Conservation (phyloP, 495 filamentous ascomycete genomes). For the Penicillium argentinense region DNA sequence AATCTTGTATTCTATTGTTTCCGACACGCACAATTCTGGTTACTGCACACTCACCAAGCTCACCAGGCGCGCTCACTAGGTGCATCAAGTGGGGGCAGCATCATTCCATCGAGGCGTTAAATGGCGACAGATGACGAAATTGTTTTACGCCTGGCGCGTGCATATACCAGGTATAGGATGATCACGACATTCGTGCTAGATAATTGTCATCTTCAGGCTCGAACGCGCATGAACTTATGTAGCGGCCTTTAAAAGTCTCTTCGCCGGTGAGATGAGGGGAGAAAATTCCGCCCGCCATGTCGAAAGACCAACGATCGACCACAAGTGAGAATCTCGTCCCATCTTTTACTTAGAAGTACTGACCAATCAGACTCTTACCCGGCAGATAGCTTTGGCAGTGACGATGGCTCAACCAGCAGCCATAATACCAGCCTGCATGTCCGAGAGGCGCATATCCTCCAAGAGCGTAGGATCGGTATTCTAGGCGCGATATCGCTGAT, state of each 20-base stretch:
- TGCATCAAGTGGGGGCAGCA: neutral
- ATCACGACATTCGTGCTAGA: slow-evolving; percentile 17
- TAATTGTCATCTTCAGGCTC: slow-evolving; percentile 5
- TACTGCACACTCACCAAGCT: neutral
- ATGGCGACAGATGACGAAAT: neutral
- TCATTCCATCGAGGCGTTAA: neutral
- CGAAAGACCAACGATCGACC: neutral
- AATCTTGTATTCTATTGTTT: neutral
- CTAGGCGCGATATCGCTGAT: slow-evolving; percentile 27
- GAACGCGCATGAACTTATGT: neutral
- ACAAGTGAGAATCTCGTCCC: slow-evolving; percentile 1
- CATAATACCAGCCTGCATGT: slow-evolving; percentile 2
- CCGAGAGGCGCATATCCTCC: slow-evolving; percentile 23
- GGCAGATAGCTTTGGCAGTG: neutral
- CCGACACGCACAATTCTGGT: neutral
- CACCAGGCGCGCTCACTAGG: too few species aligned
- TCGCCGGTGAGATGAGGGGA: neutral
- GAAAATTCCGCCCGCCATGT: neutral
- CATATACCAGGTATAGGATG: neutral
- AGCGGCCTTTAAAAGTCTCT: slow-evolving; percentile 3
- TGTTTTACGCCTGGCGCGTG: neutral
- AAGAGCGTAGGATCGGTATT: slow-evolving; percentile 25
- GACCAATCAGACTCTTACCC: slow-evolving; percentile 3
- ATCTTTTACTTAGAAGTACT: neutral
- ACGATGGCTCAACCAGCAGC: slow-evolving; percentile 7